phyloP scores from a whole-genome alignment of 2,329 filamentous ascomycete species.

The Zymoseptoria pseudotritici region DNA sequence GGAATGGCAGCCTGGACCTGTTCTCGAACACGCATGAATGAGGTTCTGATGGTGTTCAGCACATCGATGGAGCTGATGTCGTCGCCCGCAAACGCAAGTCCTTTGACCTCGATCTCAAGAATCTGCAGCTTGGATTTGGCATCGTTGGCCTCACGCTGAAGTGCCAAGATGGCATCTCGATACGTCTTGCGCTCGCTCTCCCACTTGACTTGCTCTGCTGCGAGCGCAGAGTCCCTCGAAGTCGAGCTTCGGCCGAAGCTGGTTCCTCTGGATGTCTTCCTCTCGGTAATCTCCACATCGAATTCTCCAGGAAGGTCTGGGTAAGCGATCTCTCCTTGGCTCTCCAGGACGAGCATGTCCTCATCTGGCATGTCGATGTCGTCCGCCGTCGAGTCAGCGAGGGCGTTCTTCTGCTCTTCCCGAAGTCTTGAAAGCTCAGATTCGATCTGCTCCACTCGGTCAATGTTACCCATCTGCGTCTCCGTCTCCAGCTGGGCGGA shows the following conservation, averaged over 20 bases:
- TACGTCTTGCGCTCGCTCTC: conserved; percentile 23
- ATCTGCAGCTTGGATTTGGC: conserved; percentile 36
- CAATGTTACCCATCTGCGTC: conserved; percentile 1
- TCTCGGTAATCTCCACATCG: not conserved
- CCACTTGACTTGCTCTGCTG: conserved; percentile 7
- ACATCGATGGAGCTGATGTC: conserved; percentile 30
- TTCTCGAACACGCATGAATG: conserved; percentile 35
- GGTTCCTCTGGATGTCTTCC: not conserved
- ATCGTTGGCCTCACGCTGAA: conserved; percentile 33
- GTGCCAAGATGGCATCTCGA: conserved; percentile 35
- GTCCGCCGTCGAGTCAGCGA: conserved; percentile 24
- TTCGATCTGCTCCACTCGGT: conserved; percentile 19
- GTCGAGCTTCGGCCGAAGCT: not conserved
- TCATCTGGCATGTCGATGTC: conserved; percentile 21
- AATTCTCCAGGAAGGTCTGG: conserved; percentile 16
- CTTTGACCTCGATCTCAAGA: conserved; percentile 37
- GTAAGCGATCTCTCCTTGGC: conserved; percentile 22
- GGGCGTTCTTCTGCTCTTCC: conserved; percentile 31
- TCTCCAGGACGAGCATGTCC: conserved; percentile 28
- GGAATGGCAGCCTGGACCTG: conserved; percentile 37
- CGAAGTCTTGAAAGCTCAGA: conserved; percentile 8
- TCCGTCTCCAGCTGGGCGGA: conserved; percentile 3
- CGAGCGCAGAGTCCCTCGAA: not conserved
- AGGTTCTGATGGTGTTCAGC: conserved; percentile 34
- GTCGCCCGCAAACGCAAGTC: conserved; percentile 33